Conservation (phyloP, 1,284 basidiomycete species). For the Puccinia triticina region DNA sequence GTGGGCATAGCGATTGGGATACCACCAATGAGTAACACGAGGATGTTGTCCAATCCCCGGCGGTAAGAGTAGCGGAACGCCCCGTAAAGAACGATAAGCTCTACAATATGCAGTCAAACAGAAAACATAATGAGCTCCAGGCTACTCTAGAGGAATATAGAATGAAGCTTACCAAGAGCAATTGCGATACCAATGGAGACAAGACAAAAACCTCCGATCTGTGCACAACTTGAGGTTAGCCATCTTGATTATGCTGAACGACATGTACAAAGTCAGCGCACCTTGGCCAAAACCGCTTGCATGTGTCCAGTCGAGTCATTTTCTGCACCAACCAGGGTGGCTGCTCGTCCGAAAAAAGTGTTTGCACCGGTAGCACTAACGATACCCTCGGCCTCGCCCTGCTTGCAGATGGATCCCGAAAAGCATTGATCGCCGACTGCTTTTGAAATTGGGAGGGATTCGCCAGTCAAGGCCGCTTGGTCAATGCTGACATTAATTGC, state of each 20-base stretch:
- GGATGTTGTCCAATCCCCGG: constrained; percentile 90
- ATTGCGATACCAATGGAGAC: constrained; percentile 70
- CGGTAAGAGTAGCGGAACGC: constrained; percentile 86
- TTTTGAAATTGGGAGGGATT: constrained; percentile 82
- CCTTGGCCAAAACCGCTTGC: constrained; percentile 60
- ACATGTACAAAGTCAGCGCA: neutral
- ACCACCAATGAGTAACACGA: constrained; percentile 96
- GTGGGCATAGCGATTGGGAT: constrained; percentile 98
- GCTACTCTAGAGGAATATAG: constrained; percentile 57
- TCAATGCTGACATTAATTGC: constrained; percentile 65
- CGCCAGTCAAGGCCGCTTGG: constrained; percentile 93
- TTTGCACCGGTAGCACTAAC: constrained; percentile 94
- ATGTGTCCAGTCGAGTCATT: constrained; percentile 95
- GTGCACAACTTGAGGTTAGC: constrained; percentile 72
- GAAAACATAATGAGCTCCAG: constrained; percentile 73
- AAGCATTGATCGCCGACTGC: constrained; percentile 71
- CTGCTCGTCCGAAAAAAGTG: constrained; percentile 67
- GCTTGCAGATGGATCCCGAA: constrained; percentile 85
- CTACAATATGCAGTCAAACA: constrained; percentile 67
- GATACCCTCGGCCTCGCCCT: constrained; percentile 97
- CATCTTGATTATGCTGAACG: constrained; percentile 64
- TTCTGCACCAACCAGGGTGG: constrained; percentile 92
- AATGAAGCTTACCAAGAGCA: constrained; percentile 48
- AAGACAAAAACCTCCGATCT: constrained; percentile 93
- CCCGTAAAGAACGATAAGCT: constrained; percentile 84